Evolutionary conservation across 2,329 filamentous ascomycete species (phyloP), one percentile per base, ranked within the genome.

Genomic region (Aspergillus sp.): DNA sequence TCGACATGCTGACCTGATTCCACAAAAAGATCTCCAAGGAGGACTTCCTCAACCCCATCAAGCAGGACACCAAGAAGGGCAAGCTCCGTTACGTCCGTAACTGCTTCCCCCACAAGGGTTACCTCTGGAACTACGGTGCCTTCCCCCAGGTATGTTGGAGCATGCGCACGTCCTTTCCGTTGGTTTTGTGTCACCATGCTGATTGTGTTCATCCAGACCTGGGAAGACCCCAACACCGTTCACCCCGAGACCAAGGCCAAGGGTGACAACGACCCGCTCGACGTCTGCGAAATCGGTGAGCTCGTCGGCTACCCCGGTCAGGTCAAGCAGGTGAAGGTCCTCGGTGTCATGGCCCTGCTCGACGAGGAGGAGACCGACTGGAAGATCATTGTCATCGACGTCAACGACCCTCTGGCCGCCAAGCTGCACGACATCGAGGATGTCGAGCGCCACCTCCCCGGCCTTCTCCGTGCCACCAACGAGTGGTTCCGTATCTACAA

Each of bases 401-500:
- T 97, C 78, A 96, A 98, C 82, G 95, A 99, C 83, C 94, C 95
- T 69, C 86, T 99, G 66, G 95, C 95, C 58, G 81, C 91, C 75
- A 96, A 96, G 87, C 90, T 99, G 77, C 94, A 99, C 83, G 94
- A 98, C 79, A 89, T 98, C 65, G 95, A 98, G 87, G 95, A 99
- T 77, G 95, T 99, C 70, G 95, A 99, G 87, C 90, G 94, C 76
- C 95, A 98, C 84, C 89, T 99, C 60, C 95, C 95, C 62, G 95
- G 95, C 72, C 91, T 99, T 61, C 87, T 99, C 78, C 90, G 95
- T 70, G 95, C 95, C 76, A 98, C 94, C 77, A 99, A 99, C 77
- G 95, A 99, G 85, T 99, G 95, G 95, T 99, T 99, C 92, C 92
- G 95, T 80, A 99, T 99, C 87, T 99, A 99, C 90, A 99, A 99